These are phyloP conservation scores for Lasiosphaeriaceae sp. DNA, from an alignment of 495 filamentous ascomycete genomes.

Conservation along the genomic window DNA sequence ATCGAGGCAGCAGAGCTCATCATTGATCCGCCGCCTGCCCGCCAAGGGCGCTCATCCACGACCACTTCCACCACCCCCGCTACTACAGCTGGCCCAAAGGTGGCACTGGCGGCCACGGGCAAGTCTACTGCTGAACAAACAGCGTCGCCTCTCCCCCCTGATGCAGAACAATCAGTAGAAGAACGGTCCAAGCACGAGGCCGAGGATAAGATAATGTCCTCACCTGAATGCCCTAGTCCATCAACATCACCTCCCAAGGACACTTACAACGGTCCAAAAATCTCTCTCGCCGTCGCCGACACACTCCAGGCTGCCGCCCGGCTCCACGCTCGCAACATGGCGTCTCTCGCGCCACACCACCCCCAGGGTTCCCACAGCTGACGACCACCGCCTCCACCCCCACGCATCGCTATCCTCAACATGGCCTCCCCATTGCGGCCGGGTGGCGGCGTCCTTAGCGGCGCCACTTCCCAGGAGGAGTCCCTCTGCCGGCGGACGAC, in stretches of 20 bases:
- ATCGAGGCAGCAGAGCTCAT: constrained; percentile 43
- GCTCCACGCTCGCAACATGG: too few species aligned
- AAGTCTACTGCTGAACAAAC: constrained; percentile 4
- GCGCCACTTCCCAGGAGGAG: constrained; percentile 62
- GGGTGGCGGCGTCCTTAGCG: constrained; percentile 58
- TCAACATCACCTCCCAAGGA: too few species aligned
- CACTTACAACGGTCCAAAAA: constrained; percentile 24
- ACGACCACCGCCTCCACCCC: not conserved
- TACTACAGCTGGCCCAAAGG: too few species aligned
- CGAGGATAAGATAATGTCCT: not conserved
- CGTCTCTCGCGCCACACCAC: constrained; percentile 25
- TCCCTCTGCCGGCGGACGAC: constrained; percentile 62
- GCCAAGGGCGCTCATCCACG: too few species aligned
- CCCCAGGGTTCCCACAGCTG: constrained; percentile 6
- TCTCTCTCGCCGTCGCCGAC: constrained; percentile 41
- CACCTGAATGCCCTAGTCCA: too few species aligned
- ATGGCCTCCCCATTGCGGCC: constrained; percentile 54
- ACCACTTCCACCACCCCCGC: too few species aligned
- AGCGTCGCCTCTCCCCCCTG: not conserved
- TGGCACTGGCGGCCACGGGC: too few species aligned
- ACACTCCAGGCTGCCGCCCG: constrained; percentile 41
- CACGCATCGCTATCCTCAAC: constrained; percentile 51
- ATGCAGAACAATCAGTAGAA: too few species aligned
- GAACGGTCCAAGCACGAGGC: too few species aligned
- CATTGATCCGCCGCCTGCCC: constrained; percentile 28